These are phyloP conservation scores for Mycena rosella DNA, from an alignment of 768 basidiomycete genomes.

Conservation along the genomic window DNA sequence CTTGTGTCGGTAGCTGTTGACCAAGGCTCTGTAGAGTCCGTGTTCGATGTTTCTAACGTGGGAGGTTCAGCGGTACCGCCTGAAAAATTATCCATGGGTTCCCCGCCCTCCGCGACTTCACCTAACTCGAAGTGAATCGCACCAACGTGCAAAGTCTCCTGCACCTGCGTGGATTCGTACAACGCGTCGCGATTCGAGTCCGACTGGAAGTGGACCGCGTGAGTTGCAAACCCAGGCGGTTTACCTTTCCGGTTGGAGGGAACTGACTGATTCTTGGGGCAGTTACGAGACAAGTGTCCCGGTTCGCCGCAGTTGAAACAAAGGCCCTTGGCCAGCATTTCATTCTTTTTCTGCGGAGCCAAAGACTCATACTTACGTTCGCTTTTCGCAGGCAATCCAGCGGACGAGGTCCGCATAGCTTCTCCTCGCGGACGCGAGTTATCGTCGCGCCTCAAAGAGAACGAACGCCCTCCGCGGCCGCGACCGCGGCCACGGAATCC, in stretches of 20 bases:
- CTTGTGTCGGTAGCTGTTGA: too few relatives aligned
- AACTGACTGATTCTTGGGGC: slow-evolving; percentile 38
- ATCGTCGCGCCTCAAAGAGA: too few relatives aligned
- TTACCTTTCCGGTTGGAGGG: not conserved
- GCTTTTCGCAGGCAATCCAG: not conserved
- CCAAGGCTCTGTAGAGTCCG: too few relatives aligned
- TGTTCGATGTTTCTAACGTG: too few relatives aligned
- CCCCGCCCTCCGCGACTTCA: slow-evolving; percentile 10
- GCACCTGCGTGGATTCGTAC: not conserved
- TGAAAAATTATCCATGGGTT: too few relatives aligned
- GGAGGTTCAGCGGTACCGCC: too few relatives aligned
- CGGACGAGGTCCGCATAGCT: slow-evolving; percentile 1
- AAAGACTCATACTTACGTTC: not conserved
- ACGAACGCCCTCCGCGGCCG: slow-evolving; percentile 27
- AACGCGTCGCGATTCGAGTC: not conserved
- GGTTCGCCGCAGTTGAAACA: slow-evolving; percentile 46
- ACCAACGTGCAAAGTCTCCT: not conserved
- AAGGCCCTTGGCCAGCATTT: slow-evolving; percentile 35
- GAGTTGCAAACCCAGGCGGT: not conserved
- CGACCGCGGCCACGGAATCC: slow-evolving; percentile 40
- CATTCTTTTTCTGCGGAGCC: slow-evolving; percentile 20
- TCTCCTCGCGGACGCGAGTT: not conserved
- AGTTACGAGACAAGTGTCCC: slow-evolving; percentile 46
- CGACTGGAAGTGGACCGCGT: not conserved
- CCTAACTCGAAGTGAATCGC: not conserved